Base-by-base conservation (phyloP, 108 stramenopile species). In the Cylindrotheca fusiformis region DNA sequence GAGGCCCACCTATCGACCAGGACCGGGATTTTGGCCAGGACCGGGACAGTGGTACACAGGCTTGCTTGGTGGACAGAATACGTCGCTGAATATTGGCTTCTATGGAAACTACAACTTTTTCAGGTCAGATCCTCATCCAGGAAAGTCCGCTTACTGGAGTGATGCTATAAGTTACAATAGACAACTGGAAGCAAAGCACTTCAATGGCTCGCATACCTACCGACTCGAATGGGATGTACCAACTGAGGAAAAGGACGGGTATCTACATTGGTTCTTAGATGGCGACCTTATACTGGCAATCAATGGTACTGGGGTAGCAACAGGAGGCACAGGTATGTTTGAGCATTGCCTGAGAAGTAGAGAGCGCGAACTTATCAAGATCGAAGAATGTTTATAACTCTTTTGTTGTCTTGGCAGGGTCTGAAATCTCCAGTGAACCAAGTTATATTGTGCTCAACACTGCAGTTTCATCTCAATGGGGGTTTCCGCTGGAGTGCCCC, bases 151-250 rank as follows among this genome's bases (percentile, higher is more conserved):
- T 69, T 98, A 97, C 67, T 86, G 91, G 88, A 85, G 87, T 55
- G 98, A 98, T 77, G 98, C 96, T 31, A 83, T 98, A 19, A 91
- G 89, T 52, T 95, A 70, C 67, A 96, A 97, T 77, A 63, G 85
- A 49, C 87, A 91, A 48, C 65, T 98, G 44, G 67, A 77, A 36
- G 65, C 32, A 31, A 77, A 44, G 41, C 82, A 96, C 71, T 98
- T 96, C 79, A 79, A 87, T 4, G 53, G 59, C n/a, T 67, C 72
- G n/a, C 95, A 97, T 68, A 68, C 49, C 28, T 98, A 96, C 75
- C 63, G 96, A 32, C 57, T 98, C n/a, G 96, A 98, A 70, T 98
- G 98, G 98, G 87, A 93, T 50, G 60, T 89, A 45, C 90, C 88
- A 23, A 83, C 84, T 8, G 65, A 77, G 5, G 71, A 76, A 2